Base-by-base conservation (phyloP, 1,139 yeast genomes). In the Magnusiomyces suaveolens region DNA sequence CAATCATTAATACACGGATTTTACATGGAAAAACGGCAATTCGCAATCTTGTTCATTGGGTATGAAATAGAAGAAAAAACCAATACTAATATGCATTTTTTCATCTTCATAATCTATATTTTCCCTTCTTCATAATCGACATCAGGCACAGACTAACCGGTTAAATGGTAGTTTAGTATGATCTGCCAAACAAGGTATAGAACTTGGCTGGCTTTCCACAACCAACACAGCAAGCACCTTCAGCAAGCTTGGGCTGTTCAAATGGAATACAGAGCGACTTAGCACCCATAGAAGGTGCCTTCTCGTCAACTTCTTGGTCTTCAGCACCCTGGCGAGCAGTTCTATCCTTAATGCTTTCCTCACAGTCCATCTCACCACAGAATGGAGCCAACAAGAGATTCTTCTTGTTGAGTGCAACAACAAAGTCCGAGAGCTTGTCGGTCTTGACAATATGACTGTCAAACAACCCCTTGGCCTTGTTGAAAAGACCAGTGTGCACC, bases 221-320 rank as follows among this genome's bases (percentile, higher is more conserved):
- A 21, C 68, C 67, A 61, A 88, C 84, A 82, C 98, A 94, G 73
- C 83, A 84, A 63, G 88, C 87, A 63, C 83, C 90, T 60, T 72
- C 75, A 71, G 81, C 80, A 71, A 90, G 79, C 64, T 75, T 79
- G 59, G 96, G 96, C 76, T 90, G 97, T 50, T 87, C 86, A 67
- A 83, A 83, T 61, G 98, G 98, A 72, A 90, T 89, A 80, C 99
- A 94, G 72, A 94, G 78, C 21, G 96, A 85, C 77, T 94, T 94
- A 63, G 99, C 99, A 68, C 99, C 99, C 99, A 94, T 94, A 57
- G 95, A 84, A 67, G 98, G 98, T 29, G 98, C 89, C 72, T 87
- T 86, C 65, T 92, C 98, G 69, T 94, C 99, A 52, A 78, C 87
- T 68, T 86, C 96, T 66, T 81, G 87, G 59, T 87, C 90, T 63